Evolutionary conservation across 1,284 basidiomycete genomes (phyloP), one percentile per base, ranked within the genome.

Genomic region (Ganoderma sinense): DNA sequence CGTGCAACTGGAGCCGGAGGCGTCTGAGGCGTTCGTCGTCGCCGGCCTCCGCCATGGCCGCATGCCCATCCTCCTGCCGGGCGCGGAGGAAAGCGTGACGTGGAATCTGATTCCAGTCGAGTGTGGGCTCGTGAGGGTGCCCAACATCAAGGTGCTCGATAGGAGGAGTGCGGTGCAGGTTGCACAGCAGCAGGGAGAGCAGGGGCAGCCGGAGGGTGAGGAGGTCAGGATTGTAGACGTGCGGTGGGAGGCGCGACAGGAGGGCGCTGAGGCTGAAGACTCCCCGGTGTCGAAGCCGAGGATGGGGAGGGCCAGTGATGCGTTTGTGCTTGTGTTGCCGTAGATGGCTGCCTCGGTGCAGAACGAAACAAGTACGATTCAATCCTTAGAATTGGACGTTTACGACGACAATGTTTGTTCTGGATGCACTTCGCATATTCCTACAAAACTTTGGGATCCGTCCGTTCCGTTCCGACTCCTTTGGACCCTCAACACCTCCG

Each of bases 21-120:
- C 84, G 0, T 79, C 84, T 4, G 90, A 93, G 65, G 85, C 79
- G 70, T 94, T 95, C 78, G 86, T 94, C 33, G 85, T 93, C 4
- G 87, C 93, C 1, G 94, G 94, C 0, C 77, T 93, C 39, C 84
- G 91, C 61, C 88, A 82, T 67, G 89, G 88, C 4, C 86, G 89
- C 13, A 73, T 93, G 13, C 89, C 93, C 1, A 81, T 91, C 48
- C 81, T 96, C 31, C 81, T 94, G 40, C 91, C 94, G 0, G 90
- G 91, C 11, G 82, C 84, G 20, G 92, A 94, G 77, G 89, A 90
- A 73, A 84, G 79, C 63, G 65, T 94, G 18, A 79, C 80, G 4
- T 94, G 93, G 90, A 86, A 85, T 41, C 76, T 94, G 33, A 86
- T 94, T 33, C 90, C 93, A 0, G 78, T 94, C 36, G 91, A 93